Percentiles rank a stretch among this genome's conserved stretches.
These are phyloP conservation scores for Emergomyces orientalis DNA, from an alignment of 2,329 filamentous ascomycete genomes.

Conservation along the genomic window DNA sequence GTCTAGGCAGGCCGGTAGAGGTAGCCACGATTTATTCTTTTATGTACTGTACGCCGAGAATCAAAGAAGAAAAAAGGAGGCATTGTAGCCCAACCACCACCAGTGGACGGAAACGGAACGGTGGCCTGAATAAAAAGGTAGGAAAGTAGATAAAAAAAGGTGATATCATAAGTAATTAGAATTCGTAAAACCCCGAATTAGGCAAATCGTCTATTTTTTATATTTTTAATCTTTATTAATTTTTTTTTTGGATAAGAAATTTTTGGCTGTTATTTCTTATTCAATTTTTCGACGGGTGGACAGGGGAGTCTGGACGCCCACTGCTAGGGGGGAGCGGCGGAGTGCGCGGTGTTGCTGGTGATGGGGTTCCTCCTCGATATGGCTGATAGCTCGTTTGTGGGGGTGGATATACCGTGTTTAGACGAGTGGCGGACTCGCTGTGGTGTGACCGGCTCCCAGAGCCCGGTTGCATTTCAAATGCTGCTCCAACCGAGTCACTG, in stretches of 20 bases:
- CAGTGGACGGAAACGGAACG: background rate
- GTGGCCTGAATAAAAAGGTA: background rate
- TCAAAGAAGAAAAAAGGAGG: no score
- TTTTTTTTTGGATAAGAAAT: background rate
- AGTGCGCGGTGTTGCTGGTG: background rate
- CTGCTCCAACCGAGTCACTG: constrained; percentile 18
- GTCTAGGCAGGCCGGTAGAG: no score
- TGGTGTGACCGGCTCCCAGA: constrained; percentile 13
- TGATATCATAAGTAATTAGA: background rate
- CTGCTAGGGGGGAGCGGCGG: background rate
- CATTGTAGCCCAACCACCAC: background rate
- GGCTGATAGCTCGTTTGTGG: constrained; percentile 18
- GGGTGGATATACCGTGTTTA: constrained; percentile 8
- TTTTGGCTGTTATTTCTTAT: background rate
- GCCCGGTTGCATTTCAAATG: constrained; percentile 31
- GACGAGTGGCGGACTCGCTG: constrained; percentile 4
- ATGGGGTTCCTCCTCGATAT: background rate
- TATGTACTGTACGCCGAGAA: no score
- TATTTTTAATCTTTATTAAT: background rate
- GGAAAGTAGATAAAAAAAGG: background rate
- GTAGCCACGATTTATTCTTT: no score
- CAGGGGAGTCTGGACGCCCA: background rate
- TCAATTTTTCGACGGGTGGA: background rate
- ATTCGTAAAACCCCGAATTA: no score
- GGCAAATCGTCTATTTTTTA: background rate